Evolutionary conservation across 1,284 basidiomycete species (phyloP).

Genomic region (Vanrija sp.): DNA sequence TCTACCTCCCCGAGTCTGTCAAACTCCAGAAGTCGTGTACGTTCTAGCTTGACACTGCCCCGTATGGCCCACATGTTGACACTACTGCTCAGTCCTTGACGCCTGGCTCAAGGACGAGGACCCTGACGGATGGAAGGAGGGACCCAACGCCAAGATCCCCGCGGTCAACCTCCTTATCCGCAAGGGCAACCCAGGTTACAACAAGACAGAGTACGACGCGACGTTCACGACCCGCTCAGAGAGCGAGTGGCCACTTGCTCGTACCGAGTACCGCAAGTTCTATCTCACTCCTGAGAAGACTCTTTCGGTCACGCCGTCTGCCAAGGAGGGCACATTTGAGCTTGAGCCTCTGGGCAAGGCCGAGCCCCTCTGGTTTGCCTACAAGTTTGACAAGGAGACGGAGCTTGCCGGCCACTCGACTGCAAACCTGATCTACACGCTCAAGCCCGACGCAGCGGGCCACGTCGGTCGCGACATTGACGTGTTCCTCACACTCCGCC

Average conservation of each 20-base stretch:
- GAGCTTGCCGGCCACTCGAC: conserved; percentile 42
- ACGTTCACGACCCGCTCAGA: conserved; percentile 28
- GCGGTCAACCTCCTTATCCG: conserved; percentile 38
- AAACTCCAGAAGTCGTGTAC: conserved; percentile 31
- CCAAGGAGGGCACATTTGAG: conserved; percentile 5
- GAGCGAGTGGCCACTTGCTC: conserved; percentile 36
- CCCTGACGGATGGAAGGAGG: conserved; percentile 29
- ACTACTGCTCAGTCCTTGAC: conserved; percentile 25
- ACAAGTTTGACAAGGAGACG: conserved; percentile 25
- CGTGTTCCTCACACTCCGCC: conserved; percentile 41
- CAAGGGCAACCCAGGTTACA: conserved; percentile 40
- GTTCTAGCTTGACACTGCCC: too few relatives aligned
- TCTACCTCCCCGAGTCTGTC: conserved; percentile 38
- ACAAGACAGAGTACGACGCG: conserved; percentile 36
- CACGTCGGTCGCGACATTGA: conserved; percentile 39
- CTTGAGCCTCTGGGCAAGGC: conserved; percentile 20
- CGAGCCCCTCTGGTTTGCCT: conserved; percentile 21
- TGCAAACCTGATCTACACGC: conserved; percentile 24
- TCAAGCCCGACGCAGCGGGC: conserved; percentile 17
- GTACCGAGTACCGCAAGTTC: conserved; percentile 29
- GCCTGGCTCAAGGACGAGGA: conserved; percentile 35
- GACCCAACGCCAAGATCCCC: conserved; percentile 33
- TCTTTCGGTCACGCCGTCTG: neutral
- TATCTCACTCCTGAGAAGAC: conserved; percentile 20
- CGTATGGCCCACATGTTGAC: too few relatives aligned